Conservation (phyloP, 2,329 filamentous ascomycete genomes). For the Arthrobotrys entomopaga region DNA sequence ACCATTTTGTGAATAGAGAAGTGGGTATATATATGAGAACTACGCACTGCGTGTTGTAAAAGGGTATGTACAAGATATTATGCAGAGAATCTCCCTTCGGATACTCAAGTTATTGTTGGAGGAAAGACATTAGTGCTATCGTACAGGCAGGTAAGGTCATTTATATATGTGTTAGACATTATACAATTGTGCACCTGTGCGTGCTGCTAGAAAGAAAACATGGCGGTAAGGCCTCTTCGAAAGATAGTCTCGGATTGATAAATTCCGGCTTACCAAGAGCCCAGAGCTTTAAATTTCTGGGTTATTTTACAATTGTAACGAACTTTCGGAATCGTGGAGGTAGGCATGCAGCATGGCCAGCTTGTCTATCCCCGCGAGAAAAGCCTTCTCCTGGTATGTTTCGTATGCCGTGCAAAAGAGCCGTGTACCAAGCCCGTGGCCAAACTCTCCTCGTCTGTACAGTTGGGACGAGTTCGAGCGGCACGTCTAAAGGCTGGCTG, state of each 20-base stretch:
- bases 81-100: constrained; percentile 32
- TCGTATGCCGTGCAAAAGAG: constrained; percentile 36
- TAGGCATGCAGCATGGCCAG: constrained; percentile 32
- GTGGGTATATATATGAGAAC: constrained; percentile 17
- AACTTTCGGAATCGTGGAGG: constrained; percentile 23
- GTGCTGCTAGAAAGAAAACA: too few species aligned
- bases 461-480: too few species aligned
- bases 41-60: constrained; percentile 41
- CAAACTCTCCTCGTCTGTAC: neutral
- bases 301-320: constrained; percentile 35
- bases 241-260: constrained; percentile 38
- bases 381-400: constrained; percentile 20
- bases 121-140: neutral
- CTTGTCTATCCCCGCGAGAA: neutral
- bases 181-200: too few species aligned
- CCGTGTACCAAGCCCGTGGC: neutral
- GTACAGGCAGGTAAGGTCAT: constrained; percentile 1
- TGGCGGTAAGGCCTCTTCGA: neutral
- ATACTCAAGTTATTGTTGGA: constrained; percentile 24
- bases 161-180: constrained; percentile 25
- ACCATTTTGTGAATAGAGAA: constrained; percentile 41
- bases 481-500: too few species aligned
- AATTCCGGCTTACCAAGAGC: constrained; percentile 26
- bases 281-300: constrained; percentile 16
- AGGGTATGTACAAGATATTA: constrained; percentile 25